These are phyloP conservation scores for Plantago coronopus DNA, from an alignment of 305 asterid genomes.

Conservation along the genomic window DNA sequence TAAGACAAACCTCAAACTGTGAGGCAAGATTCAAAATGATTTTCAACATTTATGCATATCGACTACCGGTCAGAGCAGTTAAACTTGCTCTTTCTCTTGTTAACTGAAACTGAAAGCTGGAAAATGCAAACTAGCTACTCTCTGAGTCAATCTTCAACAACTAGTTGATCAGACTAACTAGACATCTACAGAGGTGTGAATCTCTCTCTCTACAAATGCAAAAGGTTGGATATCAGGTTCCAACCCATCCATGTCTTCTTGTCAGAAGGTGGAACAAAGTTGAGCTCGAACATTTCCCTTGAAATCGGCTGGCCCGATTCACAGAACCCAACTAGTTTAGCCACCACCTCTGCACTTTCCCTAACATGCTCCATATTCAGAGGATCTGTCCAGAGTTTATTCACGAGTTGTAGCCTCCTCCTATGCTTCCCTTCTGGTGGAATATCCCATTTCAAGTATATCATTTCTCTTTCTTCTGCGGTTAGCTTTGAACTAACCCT, in stretches of 20 bases:
- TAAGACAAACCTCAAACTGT: too few relatives aligned
- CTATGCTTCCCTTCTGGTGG: conserved; percentile 70
- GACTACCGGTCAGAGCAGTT: too few relatives aligned
- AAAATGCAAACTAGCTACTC: background rate
- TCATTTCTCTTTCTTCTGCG: conserved; percentile 72
- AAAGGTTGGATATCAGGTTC: conserved; percentile 77
- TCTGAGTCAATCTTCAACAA: too few relatives aligned
- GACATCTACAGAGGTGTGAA: background rate
- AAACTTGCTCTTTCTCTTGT: background rate
- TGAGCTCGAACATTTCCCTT: conserved; percentile 89
- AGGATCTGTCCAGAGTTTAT: conserved; percentile 83
- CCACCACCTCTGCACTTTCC: conserved; percentile 86
- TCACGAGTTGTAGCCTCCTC: conserved; percentile 71
- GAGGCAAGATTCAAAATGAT: too few relatives aligned
- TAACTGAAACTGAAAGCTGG: conserved; percentile 4
- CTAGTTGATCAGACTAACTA: too few relatives aligned
- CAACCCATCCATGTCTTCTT: conserved; percentile 89
- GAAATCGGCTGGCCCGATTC: conserved; percentile 69
- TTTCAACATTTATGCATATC: too few relatives aligned
- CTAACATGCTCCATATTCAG: conserved; percentile 65
- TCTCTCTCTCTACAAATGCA: conserved; percentile 47
- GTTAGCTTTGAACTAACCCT: conserved; percentile 70
- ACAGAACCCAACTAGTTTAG: conserved; percentile 86
- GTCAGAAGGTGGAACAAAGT: conserved; percentile 68
- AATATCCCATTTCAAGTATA: conserved; percentile 78